Evolutionary conservation across 257 asterid species (phyloP).

Genomic region (Nicotiana paniculata): DNA sequence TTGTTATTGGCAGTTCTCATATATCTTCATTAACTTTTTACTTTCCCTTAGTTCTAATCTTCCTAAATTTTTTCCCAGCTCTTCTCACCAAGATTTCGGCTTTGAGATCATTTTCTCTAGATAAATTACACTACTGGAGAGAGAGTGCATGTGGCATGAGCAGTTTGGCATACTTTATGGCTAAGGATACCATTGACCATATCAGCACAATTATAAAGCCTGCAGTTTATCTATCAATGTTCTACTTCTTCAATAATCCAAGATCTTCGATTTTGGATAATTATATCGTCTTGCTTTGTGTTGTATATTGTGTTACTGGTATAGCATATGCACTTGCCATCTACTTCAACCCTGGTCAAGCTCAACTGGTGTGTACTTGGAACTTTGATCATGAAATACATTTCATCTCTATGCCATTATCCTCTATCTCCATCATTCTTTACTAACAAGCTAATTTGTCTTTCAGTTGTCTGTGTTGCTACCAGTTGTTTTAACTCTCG

Average conservation of each 20-base stretch:
- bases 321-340: slow-evolving; percentile 89
- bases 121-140: slow-evolving; percentile 96
- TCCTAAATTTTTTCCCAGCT: slow-evolving; percentile 35
- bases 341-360: slow-evolving; percentile 81
- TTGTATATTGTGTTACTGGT: slow-evolving; percentile 94
- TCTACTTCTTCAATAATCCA: slow-evolving; percentile 97
- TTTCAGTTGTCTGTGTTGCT: slow-evolving; percentile 81
- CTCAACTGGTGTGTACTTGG: slow-evolving; percentile 65
- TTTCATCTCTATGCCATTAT: neutral
- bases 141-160: slow-evolving; percentile 96
- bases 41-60: neutral
- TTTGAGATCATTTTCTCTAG: slow-evolving; percentile 83
- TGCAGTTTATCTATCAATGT: slow-evolving; percentile 91
- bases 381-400: neutral
- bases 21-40: neutral
- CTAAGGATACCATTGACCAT: slow-evolving; percentile 89
- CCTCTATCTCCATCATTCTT: neutral
- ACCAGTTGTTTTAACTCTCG: slow-evolving; percentile 82
- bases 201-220: slow-evolving; percentile 80
- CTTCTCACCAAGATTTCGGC: slow-evolving; percentile 82
- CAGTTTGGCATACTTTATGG: slow-evolving; percentile 88
- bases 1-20: neutral
- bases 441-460: neutral
- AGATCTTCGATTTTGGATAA: slow-evolving; percentile 72
- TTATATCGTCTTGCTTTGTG: slow-evolving; percentile 66